Percentiles rank a stretch among this genome's conserved stretches.
phyloP scores from a whole-genome alignment of 768 basidiomycete species.

The Pulveroboletus sp. region DNA sequence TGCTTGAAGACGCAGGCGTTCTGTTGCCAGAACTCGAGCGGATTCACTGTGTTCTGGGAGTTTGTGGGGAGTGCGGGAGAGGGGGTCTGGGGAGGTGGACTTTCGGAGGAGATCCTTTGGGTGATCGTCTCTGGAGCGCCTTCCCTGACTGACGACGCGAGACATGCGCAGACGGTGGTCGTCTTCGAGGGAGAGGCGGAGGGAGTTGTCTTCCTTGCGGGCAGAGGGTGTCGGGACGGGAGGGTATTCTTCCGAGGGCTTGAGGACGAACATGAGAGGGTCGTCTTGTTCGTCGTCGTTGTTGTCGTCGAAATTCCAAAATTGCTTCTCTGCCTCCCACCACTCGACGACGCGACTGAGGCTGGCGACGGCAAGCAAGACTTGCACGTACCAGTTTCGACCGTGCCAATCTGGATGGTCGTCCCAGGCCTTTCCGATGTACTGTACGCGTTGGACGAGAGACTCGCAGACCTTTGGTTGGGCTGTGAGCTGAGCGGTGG shows the following conservation, averaged over 20 bases:
- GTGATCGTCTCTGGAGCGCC: slow-evolving; percentile 57
- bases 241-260: slow-evolving; percentile 66
- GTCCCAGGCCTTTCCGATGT: slow-evolving; percentile 93
- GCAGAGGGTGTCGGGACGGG: slow-evolving; percentile 38
- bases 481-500: slow-evolving; percentile 77
- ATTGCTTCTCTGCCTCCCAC: slow-evolving; percentile 99
- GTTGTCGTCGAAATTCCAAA: slow-evolving; percentile 98
- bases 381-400: slow-evolving; percentile 96
- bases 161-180: slow-evolving; percentile 43
- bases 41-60: slow-evolving; percentile 63
- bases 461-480: slow-evolving; percentile 81
- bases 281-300: slow-evolving; percentile 88
- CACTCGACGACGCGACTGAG: slow-evolving; percentile 96
- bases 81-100: slow-evolving; percentile 35
- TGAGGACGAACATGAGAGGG: slow-evolving; percentile 89
- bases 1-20: slow-evolving; percentile 83
- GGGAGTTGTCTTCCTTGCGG: slow-evolving; percentile 34
- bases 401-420: slow-evolving; percentile 98
- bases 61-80: slow-evolving; percentile 40
- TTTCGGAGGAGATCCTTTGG: slow-evolving; percentile 44
- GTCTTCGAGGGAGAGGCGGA: slow-evolving; percentile 34
- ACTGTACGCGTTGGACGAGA: slow-evolving; percentile 86
- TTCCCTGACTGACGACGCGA: slow-evolving; percentile 46
- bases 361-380: slow-evolving; percentile 91
- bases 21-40: slow-evolving; percentile 80